A percentile compares a stretch with the other conserved stretches of the same genome.
phyloP scores from a whole-genome alignment of 148 eudicot species.

The Limonium bicolor region DNA sequence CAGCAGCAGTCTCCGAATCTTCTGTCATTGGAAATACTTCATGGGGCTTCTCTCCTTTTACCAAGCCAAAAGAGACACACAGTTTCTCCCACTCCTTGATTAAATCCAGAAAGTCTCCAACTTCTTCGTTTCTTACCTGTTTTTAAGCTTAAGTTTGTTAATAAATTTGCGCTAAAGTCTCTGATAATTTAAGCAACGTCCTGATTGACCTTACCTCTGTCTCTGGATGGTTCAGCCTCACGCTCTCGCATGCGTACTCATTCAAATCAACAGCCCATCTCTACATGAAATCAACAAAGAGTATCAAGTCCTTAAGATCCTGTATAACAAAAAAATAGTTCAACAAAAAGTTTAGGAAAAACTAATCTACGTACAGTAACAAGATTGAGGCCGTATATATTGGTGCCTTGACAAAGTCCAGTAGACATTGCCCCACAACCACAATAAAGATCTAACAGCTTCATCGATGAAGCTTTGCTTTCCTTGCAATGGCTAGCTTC shows the following conservation, averaged over 20 bases:
- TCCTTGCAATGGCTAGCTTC: conserved; percentile 9
- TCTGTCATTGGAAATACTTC: conserved; percentile 4
- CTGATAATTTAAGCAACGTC: no score
- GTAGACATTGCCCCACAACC: conserved; percentile 91
- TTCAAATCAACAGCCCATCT: conserved; percentile 84
- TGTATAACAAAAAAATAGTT: no score
- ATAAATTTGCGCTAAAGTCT: no score
- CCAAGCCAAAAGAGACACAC: conserved; percentile 20
- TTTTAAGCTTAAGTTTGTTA: background rate
- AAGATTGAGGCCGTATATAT: conserved; percentile 33
- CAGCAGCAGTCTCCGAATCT: conserved; percentile 14
- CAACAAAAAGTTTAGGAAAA: no score
- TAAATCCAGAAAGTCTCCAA: conserved; percentile 44
- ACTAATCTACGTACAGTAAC: conserved; percentile 35
- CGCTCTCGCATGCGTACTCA: conserved; percentile 49
- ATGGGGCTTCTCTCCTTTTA: conserved; percentile 10
- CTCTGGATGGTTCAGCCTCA: conserved; percentile 67
- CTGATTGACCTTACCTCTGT: no score
- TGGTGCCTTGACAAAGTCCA: conserved; percentile 63
- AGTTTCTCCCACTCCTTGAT: conserved; percentile 59
- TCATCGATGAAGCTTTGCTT: no score
- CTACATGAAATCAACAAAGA: conserved; percentile 16
- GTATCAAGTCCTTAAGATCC: no score
- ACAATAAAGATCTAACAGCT: conserved; percentile 36
- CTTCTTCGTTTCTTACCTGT: conserved; percentile 71